Evolutionary conservation across 1,139 yeast species (phyloP).

Genomic region (Meyerozyma athensensis): DNA sequence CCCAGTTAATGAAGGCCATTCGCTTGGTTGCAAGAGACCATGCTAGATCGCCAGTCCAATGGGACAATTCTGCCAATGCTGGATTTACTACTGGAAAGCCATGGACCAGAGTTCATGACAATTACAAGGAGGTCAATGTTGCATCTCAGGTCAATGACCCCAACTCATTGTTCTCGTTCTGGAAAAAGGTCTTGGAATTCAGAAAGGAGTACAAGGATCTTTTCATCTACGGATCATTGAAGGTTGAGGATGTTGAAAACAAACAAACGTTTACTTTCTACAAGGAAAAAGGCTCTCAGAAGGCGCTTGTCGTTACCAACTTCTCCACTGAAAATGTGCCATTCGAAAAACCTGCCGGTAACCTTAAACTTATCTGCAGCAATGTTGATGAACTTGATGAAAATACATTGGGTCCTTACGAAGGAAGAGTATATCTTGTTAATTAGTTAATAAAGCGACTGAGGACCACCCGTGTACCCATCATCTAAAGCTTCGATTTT

Average conservation of each 20-base stretch:
- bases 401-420: slow-evolving; percentile 6
- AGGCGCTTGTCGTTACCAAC: slow-evolving; percentile 16
- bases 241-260: slow-evolving; percentile 16
- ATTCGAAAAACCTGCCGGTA: slow-evolving; percentile 9
- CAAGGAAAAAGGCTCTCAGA: slow-evolving; percentile 10
- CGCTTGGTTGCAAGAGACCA: slow-evolving; percentile 20
- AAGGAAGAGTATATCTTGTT: slow-evolving; percentile 2
- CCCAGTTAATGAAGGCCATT: slow-evolving; percentile 14
- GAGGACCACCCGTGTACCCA: slow-evolving; percentile 16
- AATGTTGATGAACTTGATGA: slow-evolving; percentile 12
- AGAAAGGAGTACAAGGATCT: slow-evolving; percentile 17
- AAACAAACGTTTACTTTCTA: slow-evolving; percentile 13
- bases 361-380: slow-evolving; percentile 11
- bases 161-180: slow-evolving; percentile 17
- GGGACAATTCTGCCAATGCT: slow-evolving; percentile 17
- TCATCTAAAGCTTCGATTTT: slow-evolving; percentile 33
- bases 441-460: background rate
- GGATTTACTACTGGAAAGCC: slow-evolving; percentile 21
- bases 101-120: slow-evolving; percentile 21
- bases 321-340: slow-evolving; percentile 10
- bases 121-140: slow-evolving; percentile 18
- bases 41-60: slow-evolving; percentile 22
- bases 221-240: slow-evolving; percentile 16
- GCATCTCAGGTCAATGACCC: slow-evolving; percentile 18
- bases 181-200: slow-evolving; percentile 16